A percentile compares a stretch with the other conserved stretches of the same genome.
phyloP scores from a whole-genome alignment of 352 stramenopile genomes.

The Globisporangium uncinulatum region DNA sequence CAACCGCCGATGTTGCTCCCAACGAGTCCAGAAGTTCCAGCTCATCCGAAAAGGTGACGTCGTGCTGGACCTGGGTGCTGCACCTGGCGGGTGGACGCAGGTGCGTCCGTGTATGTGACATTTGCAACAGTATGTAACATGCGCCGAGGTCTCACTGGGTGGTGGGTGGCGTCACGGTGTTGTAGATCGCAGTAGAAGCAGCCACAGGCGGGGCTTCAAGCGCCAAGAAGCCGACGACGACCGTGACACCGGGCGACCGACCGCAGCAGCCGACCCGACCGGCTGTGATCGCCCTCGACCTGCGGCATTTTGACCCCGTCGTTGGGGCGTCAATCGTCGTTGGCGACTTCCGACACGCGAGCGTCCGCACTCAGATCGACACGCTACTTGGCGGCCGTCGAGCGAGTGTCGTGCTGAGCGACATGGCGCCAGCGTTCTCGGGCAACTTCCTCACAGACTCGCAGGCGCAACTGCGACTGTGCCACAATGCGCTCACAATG shows the following conservation, averaged over 20 bases:
- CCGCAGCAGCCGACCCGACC: conserved; percentile 11
- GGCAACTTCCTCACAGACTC: conserved; percentile 73
- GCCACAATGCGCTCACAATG: conserved; percentile 83
- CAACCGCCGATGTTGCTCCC: not conserved
- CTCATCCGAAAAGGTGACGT: conserved; percentile 58
- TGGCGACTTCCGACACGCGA: conserved; percentile 74
- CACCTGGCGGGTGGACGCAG: conserved; percentile 83
- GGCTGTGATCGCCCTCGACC: conserved; percentile 71
- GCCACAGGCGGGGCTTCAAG: conserved; percentile 7
- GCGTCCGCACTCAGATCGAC: conserved; percentile 50
- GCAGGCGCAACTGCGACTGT: conserved; percentile 76
- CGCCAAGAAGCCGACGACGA: conserved; percentile 5
- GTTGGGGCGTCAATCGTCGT: conserved; percentile 62
- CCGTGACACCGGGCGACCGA: conserved; percentile 13
- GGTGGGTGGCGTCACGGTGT: not conserved
- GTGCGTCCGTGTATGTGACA: conserved; percentile 13
- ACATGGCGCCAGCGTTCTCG: conserved; percentile 86
- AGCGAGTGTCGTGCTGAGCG: conserved; percentile 79
- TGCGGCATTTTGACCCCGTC: conserved; percentile 65
- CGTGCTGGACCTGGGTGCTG: conserved; percentile 79
- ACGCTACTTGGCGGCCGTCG: conserved; percentile 34
- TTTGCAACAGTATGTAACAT: not conserved
- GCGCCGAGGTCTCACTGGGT: not conserved
- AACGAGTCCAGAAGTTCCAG: conserved; percentile 45
- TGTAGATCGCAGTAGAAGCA: conserved; percentile 56